Evolutionary conservation across 169 alveolate genomes (phyloP).

Genomic region (Cryptosporidium baileyi): DNA sequence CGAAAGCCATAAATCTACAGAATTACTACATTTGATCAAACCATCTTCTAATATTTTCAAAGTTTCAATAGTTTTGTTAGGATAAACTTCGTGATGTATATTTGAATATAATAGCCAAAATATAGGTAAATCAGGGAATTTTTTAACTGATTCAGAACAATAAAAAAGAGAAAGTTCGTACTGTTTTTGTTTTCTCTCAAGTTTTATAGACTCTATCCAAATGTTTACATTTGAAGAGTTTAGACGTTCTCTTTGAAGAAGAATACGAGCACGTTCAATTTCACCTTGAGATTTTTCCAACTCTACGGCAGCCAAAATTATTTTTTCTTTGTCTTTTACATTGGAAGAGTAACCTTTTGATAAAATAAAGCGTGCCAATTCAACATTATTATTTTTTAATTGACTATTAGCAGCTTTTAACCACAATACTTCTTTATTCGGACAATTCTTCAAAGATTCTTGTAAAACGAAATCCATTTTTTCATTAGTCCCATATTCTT

Average conservation of each 20-base stretch:
- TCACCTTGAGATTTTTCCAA: constrained; percentile 90
- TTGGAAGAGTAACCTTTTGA: constrained; percentile 87
- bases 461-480: constrained; percentile 83
- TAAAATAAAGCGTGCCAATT: constrained; percentile 85
- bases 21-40: constrained; percentile 75
- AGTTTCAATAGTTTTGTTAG: constrained; percentile 31
- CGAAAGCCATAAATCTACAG: constrained; percentile 87
- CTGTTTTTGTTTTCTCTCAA: constrained; percentile 86
- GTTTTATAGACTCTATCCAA: constrained; percentile 92
- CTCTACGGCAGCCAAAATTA: constrained; percentile 88
- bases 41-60: constrained; percentile 75
- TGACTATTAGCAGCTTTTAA: constrained; percentile 90
- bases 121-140: not conserved
- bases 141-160: constrained; percentile 38
- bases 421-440: constrained; percentile 91
- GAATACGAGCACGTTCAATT: constrained; percentile 89
- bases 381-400: constrained; percentile 88
- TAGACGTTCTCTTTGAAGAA: constrained; percentile 88
- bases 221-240: constrained; percentile 83
- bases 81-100: not conserved
- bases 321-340: constrained; percentile 84
- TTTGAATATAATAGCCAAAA: constrained; percentile 37
- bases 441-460: constrained; percentile 80
- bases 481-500: constrained; percentile 87
- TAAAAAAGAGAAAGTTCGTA: not conserved